phyloP scores from a whole-genome alignment of 2,329 filamentous ascomycete genomes.

The Stachybotrys elegans region DNA sequence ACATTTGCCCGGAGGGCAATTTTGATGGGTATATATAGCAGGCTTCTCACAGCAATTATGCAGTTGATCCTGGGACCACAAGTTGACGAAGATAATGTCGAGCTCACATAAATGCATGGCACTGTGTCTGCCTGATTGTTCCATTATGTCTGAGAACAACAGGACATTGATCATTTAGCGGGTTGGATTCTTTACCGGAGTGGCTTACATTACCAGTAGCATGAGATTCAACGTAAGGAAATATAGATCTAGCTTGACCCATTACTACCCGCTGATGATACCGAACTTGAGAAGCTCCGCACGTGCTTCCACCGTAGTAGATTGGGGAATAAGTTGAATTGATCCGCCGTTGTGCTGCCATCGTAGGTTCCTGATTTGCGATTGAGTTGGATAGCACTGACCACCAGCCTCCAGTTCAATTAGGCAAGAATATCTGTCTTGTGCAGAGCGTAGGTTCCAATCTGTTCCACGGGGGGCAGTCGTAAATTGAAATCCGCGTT shows the following conservation, averaged over 20 bases:
- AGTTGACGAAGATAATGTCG: not conserved
- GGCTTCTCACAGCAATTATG: not conserved
- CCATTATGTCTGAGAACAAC: not conserved
- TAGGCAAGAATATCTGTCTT: not conserved
- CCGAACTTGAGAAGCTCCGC: not conserved
- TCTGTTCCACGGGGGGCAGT: not conserved
- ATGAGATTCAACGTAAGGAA: not conserved
- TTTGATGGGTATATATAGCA: not conserved
- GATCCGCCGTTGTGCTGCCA: constrained; percentile 1
- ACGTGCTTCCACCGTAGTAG: constrained; percentile 1
- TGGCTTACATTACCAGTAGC: not conserved
- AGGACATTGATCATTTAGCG: not conserved
- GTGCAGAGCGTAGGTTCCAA: constrained; percentile 1
- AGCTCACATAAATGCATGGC: not conserved
- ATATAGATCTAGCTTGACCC: not conserved
- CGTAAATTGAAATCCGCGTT: not conserved
- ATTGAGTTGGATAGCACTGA: not conserved
- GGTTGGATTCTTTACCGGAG: not conserved
- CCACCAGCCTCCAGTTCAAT: not conserved
- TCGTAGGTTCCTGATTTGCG: not conserved
- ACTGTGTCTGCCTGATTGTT: not conserved
- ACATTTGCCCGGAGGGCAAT: not conserved
- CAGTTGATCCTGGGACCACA: not conserved
- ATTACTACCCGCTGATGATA: not conserved
- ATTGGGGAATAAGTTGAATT: not conserved